phyloP scores from a whole-genome alignment of 257 asterid genomes.

The Leptodermis oblonga region DNA sequence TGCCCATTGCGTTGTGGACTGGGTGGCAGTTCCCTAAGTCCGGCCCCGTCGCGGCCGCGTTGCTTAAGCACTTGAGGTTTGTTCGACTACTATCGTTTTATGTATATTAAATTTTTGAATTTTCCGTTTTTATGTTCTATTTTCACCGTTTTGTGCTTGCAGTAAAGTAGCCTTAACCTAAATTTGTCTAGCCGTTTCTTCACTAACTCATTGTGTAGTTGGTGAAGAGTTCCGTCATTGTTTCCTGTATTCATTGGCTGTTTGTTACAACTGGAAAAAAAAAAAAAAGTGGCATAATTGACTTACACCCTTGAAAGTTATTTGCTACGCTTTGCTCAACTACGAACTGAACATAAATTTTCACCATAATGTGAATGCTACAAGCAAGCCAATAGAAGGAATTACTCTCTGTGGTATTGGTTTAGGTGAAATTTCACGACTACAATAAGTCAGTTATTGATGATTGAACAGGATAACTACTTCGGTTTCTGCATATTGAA shows the following conservation, averaged over 20 bases:
- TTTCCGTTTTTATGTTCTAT: background rate
- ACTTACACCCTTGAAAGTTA: background rate
- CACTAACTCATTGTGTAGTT: background rate
- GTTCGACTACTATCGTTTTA: background rate
- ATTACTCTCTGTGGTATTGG: too few species aligned
- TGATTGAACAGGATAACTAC: too few species aligned
- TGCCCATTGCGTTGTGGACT: constrained; percentile 65
- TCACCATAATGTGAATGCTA: too few species aligned
- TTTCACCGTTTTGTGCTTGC: background rate
- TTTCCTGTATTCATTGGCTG: background rate
- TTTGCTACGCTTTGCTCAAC: background rate
- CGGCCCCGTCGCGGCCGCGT: constrained; percentile 52
- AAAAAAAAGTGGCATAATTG: background rate
- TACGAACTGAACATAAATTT: too few species aligned
- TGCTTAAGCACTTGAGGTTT: constrained; percentile 77
- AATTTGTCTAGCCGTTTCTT: too few species aligned
- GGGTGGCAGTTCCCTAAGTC: constrained; percentile 94
- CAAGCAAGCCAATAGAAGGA: too few species aligned
- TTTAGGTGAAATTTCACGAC: too few species aligned
- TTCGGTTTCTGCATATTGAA: too few species aligned
- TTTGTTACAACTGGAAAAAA: background rate
- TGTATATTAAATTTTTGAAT: background rate
- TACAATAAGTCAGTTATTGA: too few species aligned
- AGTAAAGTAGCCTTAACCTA: background rate
- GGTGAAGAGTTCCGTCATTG: background rate